Percentiles rank a stretch among this genome's conserved stretches.
These are phyloP conservation scores for Suillus placidus DNA, from an alignment of 768 basidiomycete genomes.

Conservation along the genomic window DNA sequence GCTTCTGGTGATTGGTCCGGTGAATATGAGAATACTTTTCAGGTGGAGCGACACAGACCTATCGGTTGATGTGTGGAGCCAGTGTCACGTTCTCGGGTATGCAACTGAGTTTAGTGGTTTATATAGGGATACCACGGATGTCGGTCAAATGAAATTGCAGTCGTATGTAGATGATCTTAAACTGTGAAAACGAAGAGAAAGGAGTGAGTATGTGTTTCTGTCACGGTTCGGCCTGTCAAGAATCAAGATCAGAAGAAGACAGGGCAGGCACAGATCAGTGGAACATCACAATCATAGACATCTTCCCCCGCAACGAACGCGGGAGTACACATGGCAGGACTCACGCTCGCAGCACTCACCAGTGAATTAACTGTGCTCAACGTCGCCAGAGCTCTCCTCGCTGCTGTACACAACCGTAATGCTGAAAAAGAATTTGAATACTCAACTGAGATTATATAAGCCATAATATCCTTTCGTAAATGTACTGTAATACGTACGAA, in stretches of 20 bases:
- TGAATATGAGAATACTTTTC: background rate
- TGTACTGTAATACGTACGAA: background rate
- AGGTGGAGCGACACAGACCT: no score
- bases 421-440: background rate
- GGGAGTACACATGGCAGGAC: background rate
- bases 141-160: background rate
- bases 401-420: background rate
- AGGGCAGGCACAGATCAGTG: conserved; percentile 1
- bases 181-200: background rate
- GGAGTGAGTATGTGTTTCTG: background rate
- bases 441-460: conserved; percentile 5
- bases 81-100: conserved; percentile 3
- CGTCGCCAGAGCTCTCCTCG: conserved; percentile 5
- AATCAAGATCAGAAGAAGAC: conserved; percentile 1
- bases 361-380: background rate
- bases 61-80: background rate
- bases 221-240: background rate
- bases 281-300: conserved; percentile 1
- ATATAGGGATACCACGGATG: background rate
- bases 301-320: background rate
- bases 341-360: background rate
- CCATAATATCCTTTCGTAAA: background rate
- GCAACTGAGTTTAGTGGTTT: background rate
- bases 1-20: background rate
- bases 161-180: background rate